Percentiles rank a stretch among this genome's conserved stretches.
Conservation (phyloP, 2,329 filamentous ascomycete genomes). For the Clonostachys chloroleuca region DNA sequence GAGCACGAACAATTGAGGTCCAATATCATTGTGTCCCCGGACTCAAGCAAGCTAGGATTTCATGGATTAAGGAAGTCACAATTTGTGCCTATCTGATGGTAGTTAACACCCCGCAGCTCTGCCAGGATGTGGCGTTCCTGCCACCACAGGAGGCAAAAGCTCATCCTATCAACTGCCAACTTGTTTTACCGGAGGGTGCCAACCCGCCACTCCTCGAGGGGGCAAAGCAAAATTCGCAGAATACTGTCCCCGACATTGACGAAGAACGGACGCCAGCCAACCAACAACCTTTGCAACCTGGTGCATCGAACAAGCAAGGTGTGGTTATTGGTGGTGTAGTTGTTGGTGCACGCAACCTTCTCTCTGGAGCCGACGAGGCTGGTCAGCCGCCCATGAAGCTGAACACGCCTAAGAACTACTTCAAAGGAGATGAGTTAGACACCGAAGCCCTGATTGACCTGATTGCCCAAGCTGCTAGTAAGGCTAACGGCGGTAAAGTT, state of each 20-base stretch:
- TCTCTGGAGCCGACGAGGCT: conserved; percentile 39
- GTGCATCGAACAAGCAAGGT: conserved; percentile 16
- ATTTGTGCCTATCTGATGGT: conserved; percentile 94
- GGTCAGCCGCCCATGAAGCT: conserved; percentile 41
- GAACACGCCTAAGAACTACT: conserved; percentile 35
- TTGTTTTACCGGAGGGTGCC: conserved; percentile 52
- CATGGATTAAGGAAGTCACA: conserved; percentile 88
- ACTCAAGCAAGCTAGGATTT: conserved; percentile 68
- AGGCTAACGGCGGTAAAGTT: conserved; percentile 5
- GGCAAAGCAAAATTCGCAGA: conserved; percentile 1
- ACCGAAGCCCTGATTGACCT: conserved; percentile 25
- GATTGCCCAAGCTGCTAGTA: conserved; percentile 33
- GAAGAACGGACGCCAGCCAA: conserved; percentile 2
- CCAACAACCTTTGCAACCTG: neutral
- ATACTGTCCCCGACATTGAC: conserved; percentile 2
- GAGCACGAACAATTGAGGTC: conserved; percentile 78
- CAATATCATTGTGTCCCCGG: conserved; percentile 77
- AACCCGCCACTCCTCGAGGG: conserved; percentile 31
- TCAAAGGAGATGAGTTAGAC: conserved; percentile 9
- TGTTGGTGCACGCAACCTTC: conserved; percentile 43
- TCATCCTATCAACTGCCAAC: conserved; percentile 71
- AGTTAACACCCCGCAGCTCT: conserved; percentile 83
- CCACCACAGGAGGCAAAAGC: conserved; percentile 75
- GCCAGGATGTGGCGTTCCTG: conserved; percentile 80
- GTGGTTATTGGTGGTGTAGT: conserved; percentile 48